These are phyloP conservation scores for Boletus huronensis DNA, from an alignment of 768 basidiomycete genomes.

Conservation along the genomic window DNA sequence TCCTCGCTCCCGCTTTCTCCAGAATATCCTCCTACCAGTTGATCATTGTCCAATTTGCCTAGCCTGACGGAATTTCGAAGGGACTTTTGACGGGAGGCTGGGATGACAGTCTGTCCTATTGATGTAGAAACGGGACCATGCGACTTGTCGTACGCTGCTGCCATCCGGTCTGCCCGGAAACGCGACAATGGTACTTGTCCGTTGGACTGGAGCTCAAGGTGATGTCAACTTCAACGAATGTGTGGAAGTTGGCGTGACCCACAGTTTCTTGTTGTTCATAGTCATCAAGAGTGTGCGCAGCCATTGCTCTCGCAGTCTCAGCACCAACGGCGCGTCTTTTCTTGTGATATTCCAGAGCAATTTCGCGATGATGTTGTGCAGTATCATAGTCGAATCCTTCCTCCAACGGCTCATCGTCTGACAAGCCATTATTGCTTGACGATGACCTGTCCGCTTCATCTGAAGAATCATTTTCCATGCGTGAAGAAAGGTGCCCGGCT, in stretches of 20 bases:
- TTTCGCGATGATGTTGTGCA: constrained; percentile 69
- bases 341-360: constrained; percentile 66
- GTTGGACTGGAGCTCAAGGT: constrained; percentile 28
- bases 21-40: constrained; percentile 47
- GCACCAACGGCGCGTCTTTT: constrained; percentile 57
- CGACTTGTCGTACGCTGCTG: constrained; percentile 46
- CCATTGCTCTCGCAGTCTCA: constrained; percentile 50
- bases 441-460: constrained; percentile 18
- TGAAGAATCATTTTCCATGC: constrained; percentile 27
- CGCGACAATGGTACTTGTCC: constrained; percentile 55
- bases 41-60: constrained; percentile 53
- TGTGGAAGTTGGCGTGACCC: constrained; percentile 14
- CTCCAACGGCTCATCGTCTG: constrained; percentile 40
- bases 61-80: constrained; percentile 51
- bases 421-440: constrained; percentile 26
- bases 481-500: constrained; percentile 31
- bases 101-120: constrained; percentile 40
- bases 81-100: constrained; percentile 44
- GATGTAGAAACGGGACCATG: constrained; percentile 36
- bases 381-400: constrained; percentile 58
- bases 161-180: constrained; percentile 60
- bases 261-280: constrained; percentile 46
- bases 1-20: constrained; percentile 56
- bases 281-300: constrained; percentile 41
- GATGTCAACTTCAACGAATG: constrained; percentile 1